Base-by-base conservation (phyloP, 441 rosid genomes). In the Cnidoscolus chayamansa region DNA sequence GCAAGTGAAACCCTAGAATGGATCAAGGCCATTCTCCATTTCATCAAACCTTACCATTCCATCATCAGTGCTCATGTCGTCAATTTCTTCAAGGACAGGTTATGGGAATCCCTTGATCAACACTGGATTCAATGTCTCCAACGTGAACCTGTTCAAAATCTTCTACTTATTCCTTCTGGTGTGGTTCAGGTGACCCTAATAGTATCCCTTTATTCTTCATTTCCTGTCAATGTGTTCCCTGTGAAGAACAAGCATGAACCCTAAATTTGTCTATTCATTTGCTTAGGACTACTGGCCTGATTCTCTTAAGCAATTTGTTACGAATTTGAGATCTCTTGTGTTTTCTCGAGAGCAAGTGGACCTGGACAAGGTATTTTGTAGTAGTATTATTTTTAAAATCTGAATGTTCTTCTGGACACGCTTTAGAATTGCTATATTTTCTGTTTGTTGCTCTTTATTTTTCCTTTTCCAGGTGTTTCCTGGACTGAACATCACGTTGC, bases 31-130 rank as follows among this genome's bases (percentile, higher is more conserved):
- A 89, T 93, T 54, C 71, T 84, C 43, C 81, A 76, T 60, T 91
- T 91, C 84, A 63, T 93, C 11, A 64, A 69, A 64, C 97, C 94
- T 20, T 88, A 65, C 72, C 30, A 78, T 68, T 86, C 80, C 78
- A 70, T 91, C 16, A 81, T 77, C 48, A 84, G 84, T 58, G 91
- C 95, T 56, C 94, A 83, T 63, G 87, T 88, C 54, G 94, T 88
- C 85, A 91, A 88, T 84, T 93, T 93, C 93, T 89, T 89, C 77
- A 82, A 84, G 80, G 89, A 87, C 75, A 79, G 85, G 68, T 88
- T 84, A 37, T 91, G 98, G 98, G 93, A 91, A 84, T 84, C 81
- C 50, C 76, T 93, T 64, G 89, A 93, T 73, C n/a, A 76, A 72
- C 84, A 87, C 1, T 93, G 98, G 98, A 82, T 90, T 76, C 86